Evolutionary conservation across 495 filamentous ascomycete species (phyloP), one percentile per base, ranked within the genome.

Genomic region (Xylaria telfairii): DNA sequence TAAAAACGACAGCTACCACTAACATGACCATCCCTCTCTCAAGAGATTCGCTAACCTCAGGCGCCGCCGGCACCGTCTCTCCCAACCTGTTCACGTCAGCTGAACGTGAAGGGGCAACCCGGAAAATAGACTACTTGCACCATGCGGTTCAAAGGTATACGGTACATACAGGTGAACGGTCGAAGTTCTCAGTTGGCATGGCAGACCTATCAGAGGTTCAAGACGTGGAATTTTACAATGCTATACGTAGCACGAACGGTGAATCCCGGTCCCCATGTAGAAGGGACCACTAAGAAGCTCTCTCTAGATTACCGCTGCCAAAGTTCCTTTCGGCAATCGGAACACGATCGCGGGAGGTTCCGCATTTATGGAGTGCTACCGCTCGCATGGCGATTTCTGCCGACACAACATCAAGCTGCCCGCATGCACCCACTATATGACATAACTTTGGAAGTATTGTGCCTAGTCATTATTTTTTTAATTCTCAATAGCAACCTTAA

Each of bases 401-500:
- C 65, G 53, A 68, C 9, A 15, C 28, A 17, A 60, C 3, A 49
- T 17, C 42, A 39, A 49, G 26, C 42, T 46, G 30, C 41, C 12
- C 34, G 28, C 6, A 12, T 34, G 24, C 56, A 56, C 39, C 56
- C 68, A 56, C 44, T 66, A 63, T 26, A 65, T 51, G 65, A 19
- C 47, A 42, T 63, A 7, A 44, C n/a, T n/a, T n/a, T n/a, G n/a
- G n/a, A n/a, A n/a, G n/a, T n/a, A n/a, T 63, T 5, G 53, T 26
- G 15, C 26, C 21, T 59, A 46, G 49, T 65, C 57, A 65, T 67
- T 65, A 56, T 65, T 10, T 69, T n/a, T 32, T 68, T 44, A 26
- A 59, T 54, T 74, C 70, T 73, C 44, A 69, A 72, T 75, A 73
- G 24, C 42, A 63, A 69, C 69, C 47, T 74, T 72, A 51, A 71